A percentile compares a stretch with the other conserved stretches of the same genome.
Evolutionary conservation across 2,329 filamentous ascomycete genomes (phyloP).

Genomic region (Fusarium staphyleae): DNA sequence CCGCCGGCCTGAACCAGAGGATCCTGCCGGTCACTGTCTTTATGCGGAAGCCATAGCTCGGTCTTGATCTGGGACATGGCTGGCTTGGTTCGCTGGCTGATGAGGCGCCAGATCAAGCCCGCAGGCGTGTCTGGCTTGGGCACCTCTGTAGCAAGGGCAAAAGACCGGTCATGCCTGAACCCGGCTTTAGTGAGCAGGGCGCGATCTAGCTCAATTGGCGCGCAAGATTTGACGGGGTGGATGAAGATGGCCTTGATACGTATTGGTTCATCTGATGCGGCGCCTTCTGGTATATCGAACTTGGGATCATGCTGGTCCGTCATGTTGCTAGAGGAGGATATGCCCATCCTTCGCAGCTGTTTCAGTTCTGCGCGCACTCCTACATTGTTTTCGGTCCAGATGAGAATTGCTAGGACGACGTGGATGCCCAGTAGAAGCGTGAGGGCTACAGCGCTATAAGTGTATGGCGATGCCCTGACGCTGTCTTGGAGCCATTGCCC

Average conservation of each 20-base stretch:
- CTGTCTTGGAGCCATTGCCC: neutral
- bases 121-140: slow-evolving; percentile 29
- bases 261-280: slow-evolving; percentile 7
- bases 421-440: neutral
- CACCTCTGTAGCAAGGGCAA: slow-evolving; percentile 43
- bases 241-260: slow-evolving; percentile 41
- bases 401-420: neutral
- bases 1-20: neutral
- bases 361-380: slow-evolving; percentile 1
- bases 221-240: slow-evolving; percentile 43
- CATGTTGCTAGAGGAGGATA: slow-evolving; percentile 36
- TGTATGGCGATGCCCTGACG: neutral
- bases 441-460: neutral
- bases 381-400: neutral
- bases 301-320: slow-evolving; percentile 32
- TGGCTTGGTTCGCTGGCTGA: slow-evolving; percentile 40
- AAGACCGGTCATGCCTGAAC: slow-evolving; percentile 37
- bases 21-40: neutral
- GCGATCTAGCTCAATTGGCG: slow-evolving; percentile 35
- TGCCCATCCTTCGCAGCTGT: slow-evolving; percentile 27
- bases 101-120: slow-evolving; percentile 31
- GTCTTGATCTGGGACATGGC: slow-evolving; percentile 29
- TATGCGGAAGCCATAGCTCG: slow-evolving; percentile 15
- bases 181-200: slow-evolving; percentile 38
- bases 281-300: slow-evolving; percentile 17